Conservation (phyloP, 495 filamentous ascomycete genomes). For the Aspergillus indologenus region DNA sequence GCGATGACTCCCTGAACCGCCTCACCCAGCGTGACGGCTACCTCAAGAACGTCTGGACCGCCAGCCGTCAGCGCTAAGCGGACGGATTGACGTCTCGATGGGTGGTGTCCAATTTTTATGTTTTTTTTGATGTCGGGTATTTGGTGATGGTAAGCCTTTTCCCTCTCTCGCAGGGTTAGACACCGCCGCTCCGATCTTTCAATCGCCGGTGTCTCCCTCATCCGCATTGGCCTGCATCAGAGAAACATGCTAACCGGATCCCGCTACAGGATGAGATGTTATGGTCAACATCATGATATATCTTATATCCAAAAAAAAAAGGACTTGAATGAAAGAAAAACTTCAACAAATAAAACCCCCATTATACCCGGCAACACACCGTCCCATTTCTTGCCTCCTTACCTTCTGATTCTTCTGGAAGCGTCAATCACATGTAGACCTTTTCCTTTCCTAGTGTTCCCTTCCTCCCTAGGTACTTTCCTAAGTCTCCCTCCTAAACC, state of each 20-base stretch:
- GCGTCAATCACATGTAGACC: too few species aligned
- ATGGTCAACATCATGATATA: conserved; percentile 14
- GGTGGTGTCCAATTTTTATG: conserved; percentile 13
- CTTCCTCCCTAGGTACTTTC: too few species aligned
- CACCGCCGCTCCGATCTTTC: too few species aligned
- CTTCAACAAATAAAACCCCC: conserved; percentile 13
- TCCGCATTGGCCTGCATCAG: too few species aligned
- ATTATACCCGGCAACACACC: conserved; percentile 1
- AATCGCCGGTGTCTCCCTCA: too few species aligned
- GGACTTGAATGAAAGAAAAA: conserved; percentile 13
- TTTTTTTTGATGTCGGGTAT: conserved; percentile 11
- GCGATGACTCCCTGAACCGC: conserved; percentile 93
- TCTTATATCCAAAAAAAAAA: conserved; percentile 14
- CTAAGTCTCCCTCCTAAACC: too few species aligned
- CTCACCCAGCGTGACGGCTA: conserved; percentile 93
- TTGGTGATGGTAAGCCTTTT: neutral
- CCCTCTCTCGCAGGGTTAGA: too few species aligned
- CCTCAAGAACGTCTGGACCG: conserved; percentile 93
- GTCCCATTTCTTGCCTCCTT: too few species aligned
- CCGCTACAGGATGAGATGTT: conserved; percentile 12
- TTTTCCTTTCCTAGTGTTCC: too few species aligned
- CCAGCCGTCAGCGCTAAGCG: conserved; percentile 62
- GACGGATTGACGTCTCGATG: neutral
- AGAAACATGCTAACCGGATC: neutral
- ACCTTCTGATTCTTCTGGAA: neutral